These are phyloP conservation scores for Xylariaceae sp. DNA, from an alignment of 2,329 filamentous ascomycete genomes.

Conservation along the genomic window DNA sequence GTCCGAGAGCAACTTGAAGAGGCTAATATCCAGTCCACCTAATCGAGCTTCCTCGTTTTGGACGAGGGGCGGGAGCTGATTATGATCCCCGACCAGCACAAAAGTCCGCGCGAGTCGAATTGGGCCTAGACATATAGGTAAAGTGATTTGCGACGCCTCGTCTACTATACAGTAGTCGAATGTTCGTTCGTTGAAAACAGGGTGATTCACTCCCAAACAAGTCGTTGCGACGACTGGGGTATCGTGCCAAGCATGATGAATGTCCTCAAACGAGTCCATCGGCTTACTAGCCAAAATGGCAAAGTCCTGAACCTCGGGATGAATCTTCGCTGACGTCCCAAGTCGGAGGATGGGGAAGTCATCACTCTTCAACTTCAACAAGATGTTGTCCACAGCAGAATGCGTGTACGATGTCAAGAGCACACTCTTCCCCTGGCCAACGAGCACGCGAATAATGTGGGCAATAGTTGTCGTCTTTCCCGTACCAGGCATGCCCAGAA, in stretches of 20 bases:
- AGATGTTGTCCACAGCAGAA: conserved; percentile 95
- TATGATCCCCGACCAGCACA: conserved; percentile 92
- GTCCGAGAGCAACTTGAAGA: conserved; percentile 92
- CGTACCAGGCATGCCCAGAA: conserved; percentile 96
- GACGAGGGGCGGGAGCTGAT: conserved; percentile 89
- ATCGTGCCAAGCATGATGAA: conserved; percentile 76
- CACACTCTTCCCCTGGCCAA: conserved; percentile 85
- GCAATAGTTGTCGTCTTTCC: conserved; percentile 98
- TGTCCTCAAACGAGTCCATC: conserved; percentile 73
- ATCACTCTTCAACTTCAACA: conserved; percentile 81
- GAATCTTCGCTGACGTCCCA: conserved; percentile 77
- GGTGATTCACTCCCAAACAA: conserved; percentile 85
- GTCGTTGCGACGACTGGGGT: conserved; percentile 91
- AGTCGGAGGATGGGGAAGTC: conserved; percentile 77
- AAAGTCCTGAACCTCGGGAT: conserved; percentile 81
- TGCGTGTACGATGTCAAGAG: conserved; percentile 94
- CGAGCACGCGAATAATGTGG: conserved; percentile 87
- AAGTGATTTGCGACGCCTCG: conserved; percentile 93
- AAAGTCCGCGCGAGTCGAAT: conserved; percentile 91
- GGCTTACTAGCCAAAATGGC: conserved; percentile 70
- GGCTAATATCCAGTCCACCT: conserved; percentile 82
- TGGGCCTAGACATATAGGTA: conserved; percentile 89
- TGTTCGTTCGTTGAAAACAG: conserved; percentile 76
- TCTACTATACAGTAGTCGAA: conserved; percentile 99
- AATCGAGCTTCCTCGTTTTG: conserved; percentile 82